Percentiles rank a stretch among this genome's conserved stretches.
These are phyloP conservation scores for Fraxinus quadrangulata DNA, from an alignment of 257 asterid species.

Conservation along the genomic window DNA sequence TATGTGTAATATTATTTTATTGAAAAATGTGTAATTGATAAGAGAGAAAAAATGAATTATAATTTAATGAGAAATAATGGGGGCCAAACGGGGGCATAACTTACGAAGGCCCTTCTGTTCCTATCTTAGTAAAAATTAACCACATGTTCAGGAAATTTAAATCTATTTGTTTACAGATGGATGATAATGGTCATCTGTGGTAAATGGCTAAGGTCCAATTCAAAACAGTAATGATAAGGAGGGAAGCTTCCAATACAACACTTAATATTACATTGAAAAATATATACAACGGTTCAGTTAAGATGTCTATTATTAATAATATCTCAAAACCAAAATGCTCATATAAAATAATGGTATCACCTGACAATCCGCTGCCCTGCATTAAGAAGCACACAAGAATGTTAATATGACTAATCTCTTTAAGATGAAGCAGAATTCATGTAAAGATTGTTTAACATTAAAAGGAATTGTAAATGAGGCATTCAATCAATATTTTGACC, in stretches of 20 bases:
- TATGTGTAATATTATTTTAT: too few relatives aligned
- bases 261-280: neutral
- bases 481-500: slow-evolving; percentile 17
- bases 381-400: slow-evolving; percentile 35
- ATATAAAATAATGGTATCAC: slow-evolving; percentile 30
- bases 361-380: slow-evolving; percentile 93
- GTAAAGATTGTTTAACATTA: neutral
- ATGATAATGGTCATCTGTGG: neutral
- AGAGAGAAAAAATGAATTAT: too few relatives aligned
- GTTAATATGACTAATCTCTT: slow-evolving; percentile 27
- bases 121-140: neutral
- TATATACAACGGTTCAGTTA: neutral
- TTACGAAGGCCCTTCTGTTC: neutral
- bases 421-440: neutral
- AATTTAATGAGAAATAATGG: too few relatives aligned
- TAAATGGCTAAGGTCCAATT: slow-evolving; percentile 1
- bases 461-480: slow-evolving; percentile 1
- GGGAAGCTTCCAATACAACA: neutral
- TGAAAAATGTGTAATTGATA: too few relatives aligned
- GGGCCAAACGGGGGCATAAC: too few relatives aligned
- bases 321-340: neutral
- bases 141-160: neutral
- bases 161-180: neutral
- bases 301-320: neutral
- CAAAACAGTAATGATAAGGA: neutral